Evolutionary conservation across 768 basidiomycete genomes (phyloP).

Genomic region (Podaxis pistillaris): DNA sequence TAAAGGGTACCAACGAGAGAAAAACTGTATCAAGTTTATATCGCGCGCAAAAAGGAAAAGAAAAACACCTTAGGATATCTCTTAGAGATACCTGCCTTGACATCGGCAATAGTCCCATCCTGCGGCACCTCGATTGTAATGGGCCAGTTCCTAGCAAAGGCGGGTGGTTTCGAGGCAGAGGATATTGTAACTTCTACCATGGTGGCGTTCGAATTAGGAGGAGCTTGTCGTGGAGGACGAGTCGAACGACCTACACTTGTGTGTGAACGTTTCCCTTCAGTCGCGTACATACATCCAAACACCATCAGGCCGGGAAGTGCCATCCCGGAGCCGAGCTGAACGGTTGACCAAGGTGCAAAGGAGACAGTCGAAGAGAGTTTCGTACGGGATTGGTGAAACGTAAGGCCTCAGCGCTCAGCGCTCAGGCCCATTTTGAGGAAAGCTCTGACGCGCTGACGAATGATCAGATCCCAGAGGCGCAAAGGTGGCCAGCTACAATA

Average conservation of each 20-base stretch:
- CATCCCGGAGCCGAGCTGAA: no score
- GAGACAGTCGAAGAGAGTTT: no score
- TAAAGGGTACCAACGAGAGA: slow-evolving; percentile 26
- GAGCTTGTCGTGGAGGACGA: not conserved
- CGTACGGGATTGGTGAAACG: no score
- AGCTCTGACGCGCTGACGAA: no score
- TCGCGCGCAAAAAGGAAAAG: not conserved
- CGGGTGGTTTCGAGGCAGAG: slow-evolving; percentile 42
- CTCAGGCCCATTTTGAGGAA: no score
- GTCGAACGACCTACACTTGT: not conserved
- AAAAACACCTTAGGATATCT: slow-evolving; percentile 35
- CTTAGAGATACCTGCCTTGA: slow-evolving; percentile 62
- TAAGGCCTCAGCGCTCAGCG: no score
- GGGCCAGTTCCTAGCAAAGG: slow-evolving; percentile 52
- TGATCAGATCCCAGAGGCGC: no score
- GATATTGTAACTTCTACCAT: slow-evolving; percentile 53
- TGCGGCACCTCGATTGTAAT: slow-evolving; percentile 45
- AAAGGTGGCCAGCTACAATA: no score
- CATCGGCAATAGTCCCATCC: slow-evolving; percentile 59
- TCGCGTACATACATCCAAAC: no score
- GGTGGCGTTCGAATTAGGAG: not conserved
- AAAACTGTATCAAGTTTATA: not conserved
- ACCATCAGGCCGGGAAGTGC: no score
- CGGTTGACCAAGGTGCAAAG: no score
- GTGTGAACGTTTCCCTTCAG: not conserved